Conservation (phyloP, 352 stramenopile species). For the Phytophthora sojae region DNA sequence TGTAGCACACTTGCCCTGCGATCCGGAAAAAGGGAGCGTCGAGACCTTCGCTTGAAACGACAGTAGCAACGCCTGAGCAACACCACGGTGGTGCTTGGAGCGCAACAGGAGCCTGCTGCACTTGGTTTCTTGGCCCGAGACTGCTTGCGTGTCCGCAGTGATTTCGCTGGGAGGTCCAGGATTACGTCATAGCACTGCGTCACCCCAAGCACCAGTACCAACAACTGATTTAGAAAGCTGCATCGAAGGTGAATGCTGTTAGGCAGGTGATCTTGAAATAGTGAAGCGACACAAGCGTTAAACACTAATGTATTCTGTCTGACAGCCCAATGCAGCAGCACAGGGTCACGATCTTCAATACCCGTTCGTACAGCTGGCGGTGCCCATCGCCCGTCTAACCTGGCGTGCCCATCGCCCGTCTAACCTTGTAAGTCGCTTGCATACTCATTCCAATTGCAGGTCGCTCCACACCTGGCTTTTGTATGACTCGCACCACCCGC, state of each 20-base stretch:
- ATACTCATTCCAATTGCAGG: slow-evolving; percentile 8
- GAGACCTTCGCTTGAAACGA: background rate
- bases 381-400: slow-evolving; percentile 10
- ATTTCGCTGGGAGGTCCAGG: slow-evolving; percentile 31
- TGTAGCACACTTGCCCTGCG: background rate
- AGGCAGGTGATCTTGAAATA: background rate
- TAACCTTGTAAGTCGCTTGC: background rate
- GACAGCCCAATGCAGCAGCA: background rate
- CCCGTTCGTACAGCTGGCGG: background rate
- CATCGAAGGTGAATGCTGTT: background rate
- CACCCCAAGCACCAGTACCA: slow-evolving; percentile 35
- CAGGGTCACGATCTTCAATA: slow-evolving; percentile 9
- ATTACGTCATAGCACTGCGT: slow-evolving; percentile 38
- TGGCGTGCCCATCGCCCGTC: too few species aligned
- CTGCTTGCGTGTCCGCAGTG: slow-evolving; percentile 4
- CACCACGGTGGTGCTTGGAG: background rate
- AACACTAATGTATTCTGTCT: background rate
- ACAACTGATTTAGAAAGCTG: background rate
- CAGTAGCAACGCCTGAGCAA: background rate
- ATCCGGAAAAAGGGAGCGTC: background rate
- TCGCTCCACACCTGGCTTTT: background rate
- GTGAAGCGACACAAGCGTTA: background rate
- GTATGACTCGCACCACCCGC: background rate
- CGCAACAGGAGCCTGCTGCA: background rate
- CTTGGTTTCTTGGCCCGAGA: too few species aligned